A percentile compares a stretch with the other conserved stretches of the same genome.
phyloP scores from a whole-genome alignment of 306 rosid species.

The Inga oerstediana region DNA sequence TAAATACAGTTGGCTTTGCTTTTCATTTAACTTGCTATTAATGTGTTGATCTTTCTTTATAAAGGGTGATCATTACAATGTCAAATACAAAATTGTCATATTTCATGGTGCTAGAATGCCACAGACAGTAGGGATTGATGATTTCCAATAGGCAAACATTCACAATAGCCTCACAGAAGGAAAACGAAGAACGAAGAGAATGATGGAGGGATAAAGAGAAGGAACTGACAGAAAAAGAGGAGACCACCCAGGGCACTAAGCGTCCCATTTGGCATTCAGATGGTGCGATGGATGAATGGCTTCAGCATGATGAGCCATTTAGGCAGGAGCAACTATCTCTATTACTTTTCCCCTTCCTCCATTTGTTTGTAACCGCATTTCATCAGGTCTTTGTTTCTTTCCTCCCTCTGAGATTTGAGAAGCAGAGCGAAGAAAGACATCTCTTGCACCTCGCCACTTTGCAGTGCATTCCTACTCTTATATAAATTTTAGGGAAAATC shows the following conservation, averaged over 20 bases:
- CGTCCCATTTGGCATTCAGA: constrained; percentile 47
- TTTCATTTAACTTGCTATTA: no score
- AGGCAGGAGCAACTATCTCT: background rate
- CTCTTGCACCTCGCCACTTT: background rate
- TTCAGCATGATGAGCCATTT: background rate
- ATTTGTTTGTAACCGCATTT: background rate
- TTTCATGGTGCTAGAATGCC: background rate
- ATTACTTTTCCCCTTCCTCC: background rate
- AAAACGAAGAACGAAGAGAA: background rate
- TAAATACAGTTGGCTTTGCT: no score
- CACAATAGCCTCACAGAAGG: background rate
- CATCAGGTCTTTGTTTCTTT: background rate
- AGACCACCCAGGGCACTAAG: constrained; percentile 46
- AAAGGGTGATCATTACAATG: no score
- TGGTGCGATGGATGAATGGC: constrained; percentile 25
- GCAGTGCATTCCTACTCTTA: no score
- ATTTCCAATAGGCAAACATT: background rate
- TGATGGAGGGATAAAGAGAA: background rate
- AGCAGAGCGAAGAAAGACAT: background rate
- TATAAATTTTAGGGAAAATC: no score
- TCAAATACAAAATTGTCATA: background rate
- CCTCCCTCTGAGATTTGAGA: background rate
- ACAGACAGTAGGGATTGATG: background rate
- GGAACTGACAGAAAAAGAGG: constrained; percentile 38
- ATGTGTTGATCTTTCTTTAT: no score